Evolutionary conservation across 768 basidiomycete species (phyloP), one percentile per base, ranked within the genome.

Genomic region (Podaxis sp.): DNA sequence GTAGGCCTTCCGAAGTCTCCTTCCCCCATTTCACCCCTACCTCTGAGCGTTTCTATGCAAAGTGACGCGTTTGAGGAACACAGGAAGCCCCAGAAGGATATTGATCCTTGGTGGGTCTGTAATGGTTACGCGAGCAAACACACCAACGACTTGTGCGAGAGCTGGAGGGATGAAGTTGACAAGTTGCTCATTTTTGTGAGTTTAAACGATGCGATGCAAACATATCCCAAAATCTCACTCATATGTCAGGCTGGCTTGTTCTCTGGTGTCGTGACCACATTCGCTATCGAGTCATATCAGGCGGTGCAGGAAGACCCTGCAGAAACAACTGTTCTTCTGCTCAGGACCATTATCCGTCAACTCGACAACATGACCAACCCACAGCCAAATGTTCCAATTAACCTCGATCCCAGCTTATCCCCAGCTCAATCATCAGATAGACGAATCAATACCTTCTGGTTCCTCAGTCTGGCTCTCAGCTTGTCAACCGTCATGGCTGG

Each of bases 201-300:
- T 46, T n/a, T 5, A 12, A 7, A 11, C 4, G 36, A 22, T 36
- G n/a, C 22, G 7, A 3, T 12, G 13, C 5, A 41, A 12, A 17
- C 33, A 15, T 28, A n/a, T 15, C 15, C 15, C 13, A 22, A 24
- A 50, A 7, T 36, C 28, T 53, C 52, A 30, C n/a, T 36, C 12
- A 36, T 15, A 8, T 5, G 4, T 33, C 41, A 72, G 71, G 69
- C 70, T 13, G 70, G 68, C 24, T 66, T 72, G 30, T 72, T 72
- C 57, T 69, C 71, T 8, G 71, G 65, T 38, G 66, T 68, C 28
- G 71, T 72, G 17, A 69, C 68, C 7, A 66, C 67, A 4, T 73
- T 73, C 49, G 66, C 66, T 24, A 63, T 72, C 17, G 67, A 70
- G 40, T 69, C 70, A 0, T 70, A 67, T 50, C 56, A 65, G 11